A percentile compares a stretch with the other conserved stretches of the same genome.
phyloP scores from a whole-genome alignment of 2,329 filamentous ascomycete genomes.

The Paraphaeosphaeria sporulosa region DNA sequence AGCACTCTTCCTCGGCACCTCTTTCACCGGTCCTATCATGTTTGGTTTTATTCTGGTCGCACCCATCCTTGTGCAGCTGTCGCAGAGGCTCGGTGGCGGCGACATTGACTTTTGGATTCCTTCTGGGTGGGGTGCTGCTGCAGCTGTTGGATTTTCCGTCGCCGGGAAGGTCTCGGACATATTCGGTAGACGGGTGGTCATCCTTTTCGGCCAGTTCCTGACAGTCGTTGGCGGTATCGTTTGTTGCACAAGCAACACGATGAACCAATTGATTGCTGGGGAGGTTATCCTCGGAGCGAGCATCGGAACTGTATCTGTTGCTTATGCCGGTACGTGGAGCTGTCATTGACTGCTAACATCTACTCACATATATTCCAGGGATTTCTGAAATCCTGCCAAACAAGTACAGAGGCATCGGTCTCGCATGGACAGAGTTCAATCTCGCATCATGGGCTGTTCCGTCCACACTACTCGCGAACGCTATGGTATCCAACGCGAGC shows the following conservation, averaged over 20 bases:
- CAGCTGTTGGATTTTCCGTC: conserved; percentile 41
- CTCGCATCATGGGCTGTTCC: conserved; percentile 39
- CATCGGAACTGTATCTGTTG: conserved; percentile 53
- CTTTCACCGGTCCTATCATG: conserved; percentile 29
- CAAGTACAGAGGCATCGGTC: conserved; percentile 36
- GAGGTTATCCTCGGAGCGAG: conserved; percentile 43
- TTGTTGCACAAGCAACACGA: conserved; percentile 30
- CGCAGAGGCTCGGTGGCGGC: conserved; percentile 22
- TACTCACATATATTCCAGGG: conserved; percentile 14
- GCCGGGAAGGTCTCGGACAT: conserved; percentile 46
- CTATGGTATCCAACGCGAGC: conserved; percentile 38
- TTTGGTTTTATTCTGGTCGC: conserved; percentile 30
- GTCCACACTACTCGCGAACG: conserved; percentile 50
- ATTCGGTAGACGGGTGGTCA: conserved; percentile 42
- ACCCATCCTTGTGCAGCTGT: conserved; percentile 28
- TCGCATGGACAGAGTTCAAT: conserved; percentile 32
- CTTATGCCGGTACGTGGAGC: conserved; percentile 31
- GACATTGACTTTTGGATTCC: conserved; percentile 36
- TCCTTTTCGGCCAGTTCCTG: conserved; percentile 40
- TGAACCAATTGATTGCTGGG: conserved; percentile 38
- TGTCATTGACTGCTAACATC: conserved; percentile 1
- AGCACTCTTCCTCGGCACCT: conserved; percentile 30
- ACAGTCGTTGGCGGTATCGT: conserved; percentile 40
- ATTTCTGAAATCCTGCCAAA: conserved; percentile 31
- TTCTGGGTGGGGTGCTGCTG: conserved; percentile 36